Evolutionary conservation across 495 filamentous ascomycete genomes (phyloP), one percentile per base, ranked within the genome.

Genomic region (Hypoxylon rickii): DNA sequence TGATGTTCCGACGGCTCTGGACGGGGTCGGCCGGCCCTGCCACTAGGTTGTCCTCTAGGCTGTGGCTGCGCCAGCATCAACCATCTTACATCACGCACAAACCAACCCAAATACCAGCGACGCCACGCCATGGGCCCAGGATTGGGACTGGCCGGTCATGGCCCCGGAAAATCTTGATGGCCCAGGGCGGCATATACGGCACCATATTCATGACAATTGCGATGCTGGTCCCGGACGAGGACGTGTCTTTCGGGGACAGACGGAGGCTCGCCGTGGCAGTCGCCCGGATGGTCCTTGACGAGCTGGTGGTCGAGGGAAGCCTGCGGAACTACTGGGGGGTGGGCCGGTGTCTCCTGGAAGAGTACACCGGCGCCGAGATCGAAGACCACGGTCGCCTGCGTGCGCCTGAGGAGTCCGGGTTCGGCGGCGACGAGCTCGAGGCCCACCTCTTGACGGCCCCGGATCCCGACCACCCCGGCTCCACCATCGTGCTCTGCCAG

Each of bases 161-260:
- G 10, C 24, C 24, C 4, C 24, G 24, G 4, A 29, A 10, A 10
- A 29, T 10, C 24, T 29, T 29, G 10, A 6, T 3, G 3, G 32
- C 12, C 7, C 12, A 3, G 32, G 3, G 19, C 1, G 11, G 21
- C 18, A 45, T 46, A 18, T 40, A 55, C 13, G 40, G 34, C 34
- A 31, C 51, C 5, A 21, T 55, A 7, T 40, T 19, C 22, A 26
- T 55, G 21, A 40, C 42, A 6, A 32, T 55, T 7, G 29, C 6
- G 2, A 16, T 39, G 24, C 31, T 54, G 1, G 29, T 39, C 3
- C 17, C 42, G 7, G 34, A 45, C 20, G 19, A 26, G 10, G 13
- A 0, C 8, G 2, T 39, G 19, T 19, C 3, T 29, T 44, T n/a
- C 15, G 0, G 3, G 2, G 16, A 20, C 8, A 6, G 39, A 4